Conservation (phyloP, 257 asterid species). For the Eustoma russellianum region DNA sequence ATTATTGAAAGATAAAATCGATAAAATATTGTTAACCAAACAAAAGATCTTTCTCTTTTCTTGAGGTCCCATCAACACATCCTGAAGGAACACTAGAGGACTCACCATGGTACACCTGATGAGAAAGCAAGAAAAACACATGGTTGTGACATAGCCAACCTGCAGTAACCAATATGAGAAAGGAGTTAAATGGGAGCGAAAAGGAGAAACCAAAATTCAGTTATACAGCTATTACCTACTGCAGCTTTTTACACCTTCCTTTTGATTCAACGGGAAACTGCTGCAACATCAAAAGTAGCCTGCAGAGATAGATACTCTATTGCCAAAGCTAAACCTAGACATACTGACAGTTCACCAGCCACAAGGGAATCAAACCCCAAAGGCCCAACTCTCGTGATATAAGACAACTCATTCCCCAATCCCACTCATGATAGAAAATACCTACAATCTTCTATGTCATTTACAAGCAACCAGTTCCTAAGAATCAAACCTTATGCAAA, state of each 20-base stretch:
- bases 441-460: too few species aligned
- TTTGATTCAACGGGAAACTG: conserved; percentile 94
- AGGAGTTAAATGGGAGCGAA: conserved; percentile 4
- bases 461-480: too few species aligned
- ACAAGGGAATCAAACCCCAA: neutral
- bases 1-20: too few species aligned
- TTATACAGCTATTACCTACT: conserved; percentile 49
- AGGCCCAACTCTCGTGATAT: too few species aligned
- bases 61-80: too few species aligned
- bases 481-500: neutral
- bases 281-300: conserved; percentile 86
- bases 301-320: conserved; percentile 15
- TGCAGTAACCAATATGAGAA: conserved; percentile 21
- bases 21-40: neutral
- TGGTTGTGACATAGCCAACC: conserved; percentile 99
- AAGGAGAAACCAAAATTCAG: conserved; percentile 3
- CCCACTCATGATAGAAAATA: too few species aligned
- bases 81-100: conserved; percentile 6
- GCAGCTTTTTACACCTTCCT: conserved; percentile 92
- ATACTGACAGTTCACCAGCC: too few species aligned
- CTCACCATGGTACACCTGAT: conserved; percentile 91
- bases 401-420: too few species aligned
- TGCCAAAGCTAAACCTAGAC: too few species aligned
- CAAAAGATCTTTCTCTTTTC: too few species aligned
- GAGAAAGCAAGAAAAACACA: conserved; percentile 86